A percentile compares a stretch with the other conserved stretches of the same genome.
Evolutionary conservation across 1,284 basidiomycete species (phyloP).

Genomic region (Tilletia indica): DNA sequence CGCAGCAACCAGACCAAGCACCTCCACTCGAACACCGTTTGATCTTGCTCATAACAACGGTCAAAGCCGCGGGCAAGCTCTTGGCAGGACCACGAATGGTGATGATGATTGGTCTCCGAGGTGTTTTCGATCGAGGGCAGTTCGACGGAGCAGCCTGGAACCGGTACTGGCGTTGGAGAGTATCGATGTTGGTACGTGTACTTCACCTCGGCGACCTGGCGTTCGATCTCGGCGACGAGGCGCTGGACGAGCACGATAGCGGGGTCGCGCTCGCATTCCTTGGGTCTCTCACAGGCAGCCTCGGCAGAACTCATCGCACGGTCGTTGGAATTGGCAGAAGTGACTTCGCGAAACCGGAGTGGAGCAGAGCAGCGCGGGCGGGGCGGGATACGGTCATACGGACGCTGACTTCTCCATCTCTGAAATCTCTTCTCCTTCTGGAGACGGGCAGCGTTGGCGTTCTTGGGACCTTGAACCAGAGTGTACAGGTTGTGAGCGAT

Average conservation of each 20-base stretch:
- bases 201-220: conserved; percentile 59
- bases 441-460: conserved; percentile 58
- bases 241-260: conserved; percentile 64
- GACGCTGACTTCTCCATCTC: conserved; percentile 58
- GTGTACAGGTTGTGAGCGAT: conserved; percentile 82
- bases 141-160: conserved; percentile 79
- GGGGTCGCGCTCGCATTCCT: conserved; percentile 39
- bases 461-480: conserved; percentile 72
- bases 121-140: conserved; percentile 71
- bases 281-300: conserved; percentile 23
- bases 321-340: conserved; percentile 27
- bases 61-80: conserved; percentile 74
- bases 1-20: conserved; percentile 44
- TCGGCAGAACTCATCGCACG: neutral
- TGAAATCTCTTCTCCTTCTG: conserved; percentile 60
- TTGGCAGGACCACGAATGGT: conserved; percentile 76
- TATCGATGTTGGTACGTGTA: conserved; percentile 63
- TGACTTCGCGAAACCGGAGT: conserved; percentile 36
- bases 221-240: conserved; percentile 74
- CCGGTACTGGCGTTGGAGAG: conserved; percentile 83
- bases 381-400: no score
- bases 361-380: conserved; percentile 57
- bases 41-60: conserved; percentile 55
- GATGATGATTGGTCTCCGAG: conserved; percentile 67
- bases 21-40: conserved; percentile 49